Base-by-base conservation (phyloP, 1,284 basidiomycete species). In the Athelia psychrophila region DNA sequence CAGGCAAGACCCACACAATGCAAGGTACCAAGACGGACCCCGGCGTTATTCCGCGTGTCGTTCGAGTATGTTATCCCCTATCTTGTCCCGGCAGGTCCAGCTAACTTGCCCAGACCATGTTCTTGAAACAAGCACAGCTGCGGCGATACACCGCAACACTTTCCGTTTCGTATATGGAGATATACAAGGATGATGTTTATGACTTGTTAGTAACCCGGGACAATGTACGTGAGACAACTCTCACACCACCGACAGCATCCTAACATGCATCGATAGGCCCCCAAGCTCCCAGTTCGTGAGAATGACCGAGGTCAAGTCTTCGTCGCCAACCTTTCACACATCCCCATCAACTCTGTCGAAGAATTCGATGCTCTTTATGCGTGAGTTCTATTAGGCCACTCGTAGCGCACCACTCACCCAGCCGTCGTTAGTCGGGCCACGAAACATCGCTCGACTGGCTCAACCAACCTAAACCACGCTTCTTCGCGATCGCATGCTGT, bases 401-500 rank as follows among this genome's bases (percentile, higher is more conserved):
- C 19, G n/a, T 44, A n/a, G 38, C 48, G 36, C 15, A 25, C 15
- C 47, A 51, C 32, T 30, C 19, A 25, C 35, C 18, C 25, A n/a
- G 53, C 33, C 23, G 10, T 35, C 51, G 46, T 38, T 49, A 87
- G 84, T 27, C 75, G 73, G 46, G 88, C 88, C 35, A 83, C 81
- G 18, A 81, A 83, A 54, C 80, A 83, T 52, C 86, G 91, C 32
- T 90, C 87, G n/a, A 87, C 88, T 18, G 89, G 87, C n/a, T 76
- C 88, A 3, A 94, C 91, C 1, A 87, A 87, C 54, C 74, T 93
- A 51, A 94, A 94, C 62, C 77, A 77, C 23, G 79, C 81, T 4
- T 92, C 89, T 0, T 93, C 91, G 24, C 83, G 91, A 49, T 91
- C 88, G 1, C 91, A 94, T 71, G 88, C 91, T 2, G 83, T 93